Evolutionary conservation across 1,139 yeast genomes (phyloP).

Genomic region (Sugiyamaella japonica): DNA sequence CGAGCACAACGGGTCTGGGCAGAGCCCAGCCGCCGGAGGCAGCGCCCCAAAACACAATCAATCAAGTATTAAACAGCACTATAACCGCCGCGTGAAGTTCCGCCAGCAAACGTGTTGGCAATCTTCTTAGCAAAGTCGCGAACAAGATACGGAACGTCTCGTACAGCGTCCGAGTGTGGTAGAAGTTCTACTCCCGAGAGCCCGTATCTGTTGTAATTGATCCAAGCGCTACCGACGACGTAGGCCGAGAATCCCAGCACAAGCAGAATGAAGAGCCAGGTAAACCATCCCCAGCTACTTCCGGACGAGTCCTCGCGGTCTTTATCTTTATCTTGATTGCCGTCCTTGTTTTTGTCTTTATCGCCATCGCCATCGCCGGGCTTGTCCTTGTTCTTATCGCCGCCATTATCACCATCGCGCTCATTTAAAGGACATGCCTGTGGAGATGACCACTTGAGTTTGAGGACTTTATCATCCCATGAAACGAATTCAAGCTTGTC

Average conservation of each 20-base stretch:
- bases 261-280: slow-evolving; percentile 48
- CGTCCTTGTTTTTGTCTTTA: slow-evolving; percentile 4
- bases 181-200: slow-evolving; percentile 45
- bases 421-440: slow-evolving; percentile 45
- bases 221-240: slow-evolving; percentile 79
- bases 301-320: slow-evolving; percentile 21
- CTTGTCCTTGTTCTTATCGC: slow-evolving; percentile 17
- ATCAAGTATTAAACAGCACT: slow-evolving; percentile 64
- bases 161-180: slow-evolving; percentile 52
- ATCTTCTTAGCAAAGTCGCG: slow-evolving; percentile 75
- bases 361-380: slow-evolving; percentile 11
- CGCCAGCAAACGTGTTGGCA: slow-evolving; percentile 71
- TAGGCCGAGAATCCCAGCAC: slow-evolving; percentile 69
- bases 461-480: slow-evolving; percentile 42
- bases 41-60: not conserved
- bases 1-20: slow-evolving; percentile 5
- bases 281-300: slow-evolving; percentile 39
- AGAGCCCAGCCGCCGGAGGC: slow-evolving; percentile 1
- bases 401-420: slow-evolving; percentile 27
- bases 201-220: slow-evolving; percentile 48
- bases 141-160: slow-evolving; percentile 76
- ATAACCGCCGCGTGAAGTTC: slow-evolving; percentile 80
- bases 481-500: slow-evolving; percentile 33
- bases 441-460: slow-evolving; percentile 42
- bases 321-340: slow-evolving; percentile 15